Evolutionary conservation across 2,329 filamentous ascomycete species (phyloP).

Genomic region (Raffaelea arxii): DNA sequence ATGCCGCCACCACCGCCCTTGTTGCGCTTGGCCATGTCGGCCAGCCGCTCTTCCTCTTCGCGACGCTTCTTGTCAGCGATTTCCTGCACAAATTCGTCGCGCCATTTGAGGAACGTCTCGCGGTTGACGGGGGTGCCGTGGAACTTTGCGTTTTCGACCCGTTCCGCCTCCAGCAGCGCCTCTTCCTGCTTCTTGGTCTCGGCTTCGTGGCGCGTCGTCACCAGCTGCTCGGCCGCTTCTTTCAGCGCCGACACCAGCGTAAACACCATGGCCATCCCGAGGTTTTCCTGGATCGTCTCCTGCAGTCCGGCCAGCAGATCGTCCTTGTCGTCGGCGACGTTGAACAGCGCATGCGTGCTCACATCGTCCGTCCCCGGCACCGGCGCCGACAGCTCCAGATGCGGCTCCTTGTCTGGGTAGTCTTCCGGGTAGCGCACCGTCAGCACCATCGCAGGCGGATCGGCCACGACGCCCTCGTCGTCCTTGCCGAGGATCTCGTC

Average conservation of each 20-base stretch:
- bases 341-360: slow-evolving; percentile 62
- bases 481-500: slow-evolving; percentile 33
- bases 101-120: slow-evolving; percentile 78
- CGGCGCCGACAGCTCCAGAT: slow-evolving; percentile 68
- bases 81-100: slow-evolving; percentile 66
- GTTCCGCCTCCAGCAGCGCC: slow-evolving; percentile 51
- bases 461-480: slow-evolving; percentile 45
- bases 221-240: slow-evolving; percentile 79
- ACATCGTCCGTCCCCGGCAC: slow-evolving; percentile 53
- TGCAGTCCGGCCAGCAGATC: slow-evolving; percentile 60
- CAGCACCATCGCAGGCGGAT: slow-evolving; percentile 65
- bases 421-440: slow-evolving; percentile 81
- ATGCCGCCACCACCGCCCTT: slow-evolving; percentile 2
- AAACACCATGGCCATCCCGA: slow-evolving; percentile 98
- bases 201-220: slow-evolving; percentile 61
- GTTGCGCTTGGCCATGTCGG: slow-evolving; percentile 63
- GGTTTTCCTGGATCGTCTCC: slow-evolving; percentile 76
- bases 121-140: slow-evolving; percentile 82
- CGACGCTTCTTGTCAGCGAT: slow-evolving; percentile 62
- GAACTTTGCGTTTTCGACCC: slow-evolving; percentile 94
- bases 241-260: slow-evolving; percentile 80
- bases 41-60: slow-evolving; percentile 67
- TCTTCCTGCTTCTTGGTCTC: slow-evolving; percentile 50
- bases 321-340: slow-evolving; percentile 69
- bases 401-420: slow-evolving; percentile 81